Evolutionary conservation across 768 basidiomycete species (phyloP), one percentile per base, ranked within the genome.

Genomic region (Omphalotus guepiniiformis): DNA sequence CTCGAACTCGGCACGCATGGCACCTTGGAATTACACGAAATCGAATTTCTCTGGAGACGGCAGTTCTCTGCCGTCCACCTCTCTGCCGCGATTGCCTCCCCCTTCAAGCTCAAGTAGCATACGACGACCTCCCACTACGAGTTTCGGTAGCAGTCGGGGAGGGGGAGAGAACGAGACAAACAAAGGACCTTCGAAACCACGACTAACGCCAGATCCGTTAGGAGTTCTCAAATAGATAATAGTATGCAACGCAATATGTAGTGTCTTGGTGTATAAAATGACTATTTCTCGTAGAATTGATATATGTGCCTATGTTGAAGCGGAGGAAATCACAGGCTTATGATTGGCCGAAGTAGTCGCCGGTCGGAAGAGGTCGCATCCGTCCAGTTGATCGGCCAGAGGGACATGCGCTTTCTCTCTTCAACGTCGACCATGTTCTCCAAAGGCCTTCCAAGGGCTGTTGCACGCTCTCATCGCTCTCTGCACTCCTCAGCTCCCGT

Each of bases 401-500:
- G n/a, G n/a, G n/a, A n/a, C 35, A 35, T 16, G 19, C 27, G 22
- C 27, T 18, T n/a, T 37, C 28, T 46, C 46, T 38, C 36, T 47
- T 29, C 46, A 47, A 28, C 46, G 27, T 47, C 38, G 36, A 47
- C 34, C 9, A 88, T 89, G 86, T 64, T 88, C 65, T 77, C 71
- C 67, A 88, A 78, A 68, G 69, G 76, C 50, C 63, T 90, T 53
- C 73, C 73, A 38, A 78, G 74, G 63, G 68, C 75, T 48, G 66
- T 83, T 43, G 55, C 65, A 47, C 75, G 69, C 55, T 63, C 74
- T 38, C 69, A 68, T 27, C 77, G 85, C 53, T 68, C 80, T 4
- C 91, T 92, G 66, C 79, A 82, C 59, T 71, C 82, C 1, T 82
- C 91, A 2, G 64, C 79, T 6, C 67, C 79, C 34, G 76, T 73